Conservation (phyloP, 176 grass and related monocot genomes). For the Eleusine coracana region DNA sequence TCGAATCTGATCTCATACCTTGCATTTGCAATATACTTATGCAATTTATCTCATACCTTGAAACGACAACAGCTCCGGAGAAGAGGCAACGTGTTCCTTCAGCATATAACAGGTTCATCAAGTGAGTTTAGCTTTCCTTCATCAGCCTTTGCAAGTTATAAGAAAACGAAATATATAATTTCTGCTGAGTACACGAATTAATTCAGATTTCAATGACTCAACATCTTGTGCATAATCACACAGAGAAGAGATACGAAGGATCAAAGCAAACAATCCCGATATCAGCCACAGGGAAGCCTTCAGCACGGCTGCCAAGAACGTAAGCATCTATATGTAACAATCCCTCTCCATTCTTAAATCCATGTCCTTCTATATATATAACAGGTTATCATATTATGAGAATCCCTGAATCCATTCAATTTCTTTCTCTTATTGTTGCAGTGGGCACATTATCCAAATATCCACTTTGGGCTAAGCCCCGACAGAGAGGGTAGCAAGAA, state of each 20-base stretch:
- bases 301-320: conserved; percentile 97
- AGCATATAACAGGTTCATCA: conserved; percentile 95
- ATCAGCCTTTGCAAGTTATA: not conserved
- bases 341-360: not conserved
- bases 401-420: not conserved
- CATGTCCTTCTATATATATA: not conserved
- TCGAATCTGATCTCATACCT: not conserved
- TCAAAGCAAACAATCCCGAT: conserved; percentile 91
- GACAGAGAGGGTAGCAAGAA: conserved; percentile 58
- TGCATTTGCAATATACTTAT: conserved; percentile 21
- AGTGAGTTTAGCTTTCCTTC: conserved; percentile 50
- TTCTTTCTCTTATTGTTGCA: conserved; percentile 32
- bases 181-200: not conserved
- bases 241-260: conserved; percentile 94
- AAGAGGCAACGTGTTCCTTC: conserved; percentile 96
- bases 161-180: not conserved
- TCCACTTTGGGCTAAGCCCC: conserved; percentile 67
- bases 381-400: not conserved
- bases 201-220: not conserved
- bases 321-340: conserved; percentile 38
- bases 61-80: conserved; percentile 62
- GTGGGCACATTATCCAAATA: conserved; percentile 97
- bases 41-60: not conserved
- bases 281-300: conserved; percentile 97
- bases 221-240: not conserved